A percentile compares a stretch with the other conserved stretches of the same genome.
phyloP scores from a whole-genome alignment of 257 asterid genomes.

The Avicennia marina region DNA sequence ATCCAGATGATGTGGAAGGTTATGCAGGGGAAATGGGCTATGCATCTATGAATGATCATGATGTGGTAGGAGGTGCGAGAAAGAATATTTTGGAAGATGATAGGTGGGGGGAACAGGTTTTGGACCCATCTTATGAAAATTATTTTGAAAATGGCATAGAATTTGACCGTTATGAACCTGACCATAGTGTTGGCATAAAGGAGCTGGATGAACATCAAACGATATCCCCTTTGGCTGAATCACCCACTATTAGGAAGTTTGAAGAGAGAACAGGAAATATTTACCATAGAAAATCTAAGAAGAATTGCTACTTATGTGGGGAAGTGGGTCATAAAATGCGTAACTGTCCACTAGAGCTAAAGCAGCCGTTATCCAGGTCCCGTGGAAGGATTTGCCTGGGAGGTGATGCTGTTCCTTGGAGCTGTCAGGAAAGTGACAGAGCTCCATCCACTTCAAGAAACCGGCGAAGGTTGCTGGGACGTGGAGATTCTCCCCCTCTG shows the following conservation, averaged over 20 bases:
- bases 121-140: conserved; percentile 23
- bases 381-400: conserved; percentile 13
- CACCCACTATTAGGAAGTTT: conserved; percentile 14
- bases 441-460: conserved; percentile 21
- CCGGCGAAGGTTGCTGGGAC: conserved; percentile 13
- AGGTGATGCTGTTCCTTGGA: conserved; percentile 15
- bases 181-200: conserved; percentile 26
- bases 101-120: conserved; percentile 39
- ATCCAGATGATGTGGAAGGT: conserved; percentile 11
- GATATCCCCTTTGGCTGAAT: conserved; percentile 12
- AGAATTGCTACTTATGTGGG: conserved; percentile 30
- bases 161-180: conserved; percentile 61
- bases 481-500: conserved; percentile 23
- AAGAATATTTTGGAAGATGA: conserved; percentile 33
- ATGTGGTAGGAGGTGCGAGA: conserved; percentile 20
- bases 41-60: conserved; percentile 12
- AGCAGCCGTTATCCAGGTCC: conserved; percentile 17
- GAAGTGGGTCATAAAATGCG: conserved; percentile 32
- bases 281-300: conserved; percentile 10
- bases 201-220: conserved; percentile 22
- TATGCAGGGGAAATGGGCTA: conserved; percentile 15
- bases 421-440: conserved; percentile 15
- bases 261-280: conserved; percentile 23
- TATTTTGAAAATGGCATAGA: conserved; percentile 25
- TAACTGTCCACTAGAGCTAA: conserved; percentile 24